phyloP scores from a whole-genome alignment of 352 stramenopile species.

The Peronospora farinosa region DNA sequence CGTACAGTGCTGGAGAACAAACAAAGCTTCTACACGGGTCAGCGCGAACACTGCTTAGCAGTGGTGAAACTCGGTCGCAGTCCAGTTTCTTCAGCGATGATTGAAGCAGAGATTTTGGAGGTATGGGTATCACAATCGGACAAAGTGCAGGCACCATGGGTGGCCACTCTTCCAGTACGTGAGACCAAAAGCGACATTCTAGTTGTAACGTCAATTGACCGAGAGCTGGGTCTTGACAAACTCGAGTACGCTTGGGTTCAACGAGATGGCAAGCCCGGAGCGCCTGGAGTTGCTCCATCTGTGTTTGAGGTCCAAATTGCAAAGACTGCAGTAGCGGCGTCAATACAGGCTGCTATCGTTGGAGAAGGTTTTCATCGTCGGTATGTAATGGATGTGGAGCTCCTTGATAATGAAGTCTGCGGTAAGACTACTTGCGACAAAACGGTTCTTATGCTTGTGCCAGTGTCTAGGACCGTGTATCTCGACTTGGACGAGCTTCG shows the following conservation, averaged over 20 bases:
- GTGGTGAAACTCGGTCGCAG: constrained; percentile 11
- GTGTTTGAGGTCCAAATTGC: constrained; percentile 2
- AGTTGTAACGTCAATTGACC: constrained; percentile 14
- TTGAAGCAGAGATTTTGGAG: constrained; percentile 21
- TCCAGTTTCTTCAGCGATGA: constrained; percentile 4
- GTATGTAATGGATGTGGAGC: constrained; percentile 30
- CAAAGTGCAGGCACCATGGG: constrained; percentile 3
- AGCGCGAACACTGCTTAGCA: constrained; percentile 7
- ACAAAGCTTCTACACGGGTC: background rate
- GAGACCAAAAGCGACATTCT: constrained; percentile 6
- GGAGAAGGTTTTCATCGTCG: constrained; percentile 46
- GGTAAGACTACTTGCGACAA: constrained; percentile 4
- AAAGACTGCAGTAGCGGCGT: constrained; percentile 13
- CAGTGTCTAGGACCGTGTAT: constrained; percentile 39
- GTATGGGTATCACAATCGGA: constrained; percentile 10
- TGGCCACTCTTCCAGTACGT: constrained; percentile 2
- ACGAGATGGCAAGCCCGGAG: constrained; percentile 4
- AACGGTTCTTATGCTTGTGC: constrained; percentile 33
- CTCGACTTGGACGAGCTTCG: constrained; percentile 53
- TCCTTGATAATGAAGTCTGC: constrained; percentile 15
- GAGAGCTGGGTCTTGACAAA: constrained; percentile 4
- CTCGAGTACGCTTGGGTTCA: constrained; percentile 22
- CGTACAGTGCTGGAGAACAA: constrained; percentile 9
- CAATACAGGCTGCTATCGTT: constrained; percentile 15
- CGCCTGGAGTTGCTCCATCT: constrained; percentile 2